Evolutionary conservation across 2,329 filamentous ascomycete species (phyloP).

Genomic region (Neonectria punicea): DNA sequence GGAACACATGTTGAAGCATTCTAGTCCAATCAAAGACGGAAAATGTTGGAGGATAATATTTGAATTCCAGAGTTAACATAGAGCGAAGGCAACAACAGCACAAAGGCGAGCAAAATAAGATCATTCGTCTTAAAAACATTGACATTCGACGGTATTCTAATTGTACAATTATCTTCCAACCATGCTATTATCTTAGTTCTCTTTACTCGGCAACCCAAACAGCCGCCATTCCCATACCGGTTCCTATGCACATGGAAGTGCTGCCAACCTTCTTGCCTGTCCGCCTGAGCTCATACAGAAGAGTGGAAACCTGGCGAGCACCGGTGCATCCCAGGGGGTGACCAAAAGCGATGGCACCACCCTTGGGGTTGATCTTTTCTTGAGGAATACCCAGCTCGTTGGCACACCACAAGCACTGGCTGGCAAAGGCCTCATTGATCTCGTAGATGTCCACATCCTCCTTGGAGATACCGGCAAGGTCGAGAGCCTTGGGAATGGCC

Average conservation of each 20-base stretch:
- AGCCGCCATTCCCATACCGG: constrained; percentile 97
- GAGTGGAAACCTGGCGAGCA: constrained; percentile 89
- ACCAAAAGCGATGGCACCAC: constrained; percentile 94
- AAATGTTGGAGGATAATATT: constrained; percentile 23
- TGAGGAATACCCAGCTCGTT: constrained; percentile 84
- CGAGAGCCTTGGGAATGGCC: constrained; percentile 91
- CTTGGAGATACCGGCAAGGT: constrained; percentile 85
- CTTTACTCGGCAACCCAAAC: constrained; percentile 94
- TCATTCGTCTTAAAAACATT: background rate
- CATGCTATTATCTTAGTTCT: constrained; percentile 3
- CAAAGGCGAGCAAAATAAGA: background rate
- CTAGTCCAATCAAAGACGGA: constrained; percentile 39
- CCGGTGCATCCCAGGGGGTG: constrained; percentile 96
- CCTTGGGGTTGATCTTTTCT: constrained; percentile 97
- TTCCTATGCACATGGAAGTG: constrained; percentile 96
- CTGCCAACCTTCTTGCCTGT: constrained; percentile 87
- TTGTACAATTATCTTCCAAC: constrained; percentile 37
- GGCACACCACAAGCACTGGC: constrained; percentile 92
- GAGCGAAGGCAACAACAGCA: background rate
- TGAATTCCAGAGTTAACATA: constrained; percentile 12
- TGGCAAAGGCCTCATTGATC: constrained; percentile 99
- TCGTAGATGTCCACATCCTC: constrained; percentile 97
- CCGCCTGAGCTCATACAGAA: constrained; percentile 89
- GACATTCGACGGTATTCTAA: constrained; percentile 35
- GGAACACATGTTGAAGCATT: constrained; percentile 66